A percentile compares a stretch with the other conserved stretches of the same genome.
phyloP scores from a whole-genome alignment of 352 stramenopile species.

The Globisporangium polare region DNA sequence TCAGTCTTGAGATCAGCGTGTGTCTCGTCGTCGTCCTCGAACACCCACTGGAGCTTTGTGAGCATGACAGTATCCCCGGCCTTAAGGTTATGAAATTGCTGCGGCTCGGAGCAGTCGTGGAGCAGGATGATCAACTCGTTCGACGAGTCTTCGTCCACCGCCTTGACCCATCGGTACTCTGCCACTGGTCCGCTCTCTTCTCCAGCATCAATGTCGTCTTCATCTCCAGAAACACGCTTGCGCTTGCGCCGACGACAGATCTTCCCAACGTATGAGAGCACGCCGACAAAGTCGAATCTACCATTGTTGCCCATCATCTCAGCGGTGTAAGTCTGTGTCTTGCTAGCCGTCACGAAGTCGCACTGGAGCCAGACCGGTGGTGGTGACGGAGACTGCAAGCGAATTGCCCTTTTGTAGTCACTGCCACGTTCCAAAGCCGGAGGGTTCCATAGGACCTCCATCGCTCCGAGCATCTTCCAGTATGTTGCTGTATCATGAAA shows the following conservation, averaged over 20 bases:
- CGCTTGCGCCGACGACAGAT: constrained; percentile 34
- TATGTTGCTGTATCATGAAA: constrained; percentile 34
- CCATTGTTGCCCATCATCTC: constrained; percentile 11
- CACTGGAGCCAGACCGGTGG: constrained; percentile 39
- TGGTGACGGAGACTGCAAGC: neutral
- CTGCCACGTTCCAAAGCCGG: neutral
- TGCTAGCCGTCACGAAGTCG: constrained; percentile 34
- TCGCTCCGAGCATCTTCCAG: constrained; percentile 46
- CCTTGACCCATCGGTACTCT: constrained; percentile 57
- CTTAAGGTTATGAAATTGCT: constrained; percentile 38
- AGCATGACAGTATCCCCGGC: constrained; percentile 48
- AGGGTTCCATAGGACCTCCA: constrained; percentile 21
- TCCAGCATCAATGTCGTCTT: neutral
- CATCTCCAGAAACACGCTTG: constrained; percentile 7
- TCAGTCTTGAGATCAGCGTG: neutral
- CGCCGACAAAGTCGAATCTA: constrained; percentile 50
- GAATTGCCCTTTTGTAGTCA: neutral
- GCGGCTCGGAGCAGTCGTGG: constrained; percentile 37
- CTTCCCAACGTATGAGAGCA: constrained; percentile 47
- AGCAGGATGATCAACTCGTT: constrained; percentile 47
- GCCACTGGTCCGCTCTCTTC: constrained; percentile 9
- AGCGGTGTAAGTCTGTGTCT: constrained; percentile 25
- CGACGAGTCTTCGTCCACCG: constrained; percentile 47
- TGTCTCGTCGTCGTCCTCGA: neutral
- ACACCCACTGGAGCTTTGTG: constrained; percentile 52